Evolutionary conservation across 164 flowering plant species (phyloP).

Genomic region (Kingdonia uniflora): DNA sequence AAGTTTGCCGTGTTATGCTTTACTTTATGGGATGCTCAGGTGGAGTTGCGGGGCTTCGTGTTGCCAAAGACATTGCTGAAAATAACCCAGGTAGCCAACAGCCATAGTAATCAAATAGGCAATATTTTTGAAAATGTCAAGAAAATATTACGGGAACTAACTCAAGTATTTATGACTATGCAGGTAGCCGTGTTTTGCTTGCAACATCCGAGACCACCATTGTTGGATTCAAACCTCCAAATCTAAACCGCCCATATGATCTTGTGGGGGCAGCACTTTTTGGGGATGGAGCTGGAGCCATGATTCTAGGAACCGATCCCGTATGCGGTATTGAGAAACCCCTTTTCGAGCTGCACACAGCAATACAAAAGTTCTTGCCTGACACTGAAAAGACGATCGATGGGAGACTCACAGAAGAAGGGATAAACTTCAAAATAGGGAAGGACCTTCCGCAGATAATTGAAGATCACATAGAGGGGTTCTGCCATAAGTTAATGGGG

Average conservation of each 20-base stretch:
- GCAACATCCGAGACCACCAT: slow-evolving; percentile 90
- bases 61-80: slow-evolving; percentile 90
- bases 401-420: slow-evolving; percentile 78
- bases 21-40: slow-evolving; percentile 94
- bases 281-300: slow-evolving; percentile 95
- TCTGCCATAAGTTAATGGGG: slow-evolving; percentile 50
- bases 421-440: slow-evolving; percentile 70
- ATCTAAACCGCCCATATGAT: slow-evolving; percentile 62
- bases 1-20: slow-evolving; percentile 59
- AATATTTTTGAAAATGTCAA: no score
- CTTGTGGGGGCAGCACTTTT: slow-evolving; percentile 85
- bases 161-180: no score
- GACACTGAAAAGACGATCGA: slow-evolving; percentile 73
- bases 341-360: slow-evolving; percentile 70
- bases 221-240: slow-evolving; percentile 91
- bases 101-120: no score
- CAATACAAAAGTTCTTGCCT: slow-evolving; percentile 70
- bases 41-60: slow-evolving; percentile 89
- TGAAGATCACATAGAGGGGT: slow-evolving; percentile 68
- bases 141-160: no score
- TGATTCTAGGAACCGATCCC: slow-evolving; percentile 72
- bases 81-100: slow-evolving; percentile 55
- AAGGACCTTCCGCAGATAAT: slow-evolving; percentile 85
- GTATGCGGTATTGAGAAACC: slow-evolving; percentile 36
- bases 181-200: slow-evolving; percentile 49